Base-by-base conservation (phyloP, 306 rosid genomes). In the Vigna hirtella region DNA sequence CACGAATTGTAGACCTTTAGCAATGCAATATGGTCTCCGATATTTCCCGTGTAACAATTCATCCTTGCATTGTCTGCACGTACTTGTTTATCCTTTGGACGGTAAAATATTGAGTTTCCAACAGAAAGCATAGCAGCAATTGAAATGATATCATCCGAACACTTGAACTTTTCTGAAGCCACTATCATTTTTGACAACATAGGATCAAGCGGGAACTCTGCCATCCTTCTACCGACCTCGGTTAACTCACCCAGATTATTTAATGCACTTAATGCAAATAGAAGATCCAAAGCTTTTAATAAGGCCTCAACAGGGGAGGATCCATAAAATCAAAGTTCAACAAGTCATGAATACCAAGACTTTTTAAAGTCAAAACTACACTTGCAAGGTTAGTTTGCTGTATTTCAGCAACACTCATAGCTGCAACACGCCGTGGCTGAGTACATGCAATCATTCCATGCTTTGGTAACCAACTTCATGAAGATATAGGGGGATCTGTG, bases 11-110 rank as follows among this genome's bases (percentile, higher is more conserved):
- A 95, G 16, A 95, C 99, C 97, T 92, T 92, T 30, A 94, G 84
- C 88, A 91, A 80, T 72, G 98, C 96, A 30, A 91, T 70, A 85
- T 95, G 98, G 71, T 95, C 98, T 80, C 98, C 98, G 15, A 91
- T 91, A 72, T 95, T 92, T 61, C 98, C 97, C 2, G 93, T 76
- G 76, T 95, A 95, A 85, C 92, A 95, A 86, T 92, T 92, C 92
- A 89, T 6, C 34, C 98, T 87, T 55, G 98, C 97, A 88, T 89
- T 92, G 87, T 92, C 98, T 9, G 97, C 98, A 74, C 92, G 97
- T 36, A 95, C 98, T 89, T 95, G 98, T 83, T 95, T 95, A 82
- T 95, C 98, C 86, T 95, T 95, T 4, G 97, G 98, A 15, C 97
- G 96, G 74, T 95, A 92, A 83, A 92, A 95, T 72, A 93, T 91